These are phyloP conservation scores for Paramecium octaurelia DNA, from an alignment of 73 alveolate species.

Conservation along the genomic window DNA sequence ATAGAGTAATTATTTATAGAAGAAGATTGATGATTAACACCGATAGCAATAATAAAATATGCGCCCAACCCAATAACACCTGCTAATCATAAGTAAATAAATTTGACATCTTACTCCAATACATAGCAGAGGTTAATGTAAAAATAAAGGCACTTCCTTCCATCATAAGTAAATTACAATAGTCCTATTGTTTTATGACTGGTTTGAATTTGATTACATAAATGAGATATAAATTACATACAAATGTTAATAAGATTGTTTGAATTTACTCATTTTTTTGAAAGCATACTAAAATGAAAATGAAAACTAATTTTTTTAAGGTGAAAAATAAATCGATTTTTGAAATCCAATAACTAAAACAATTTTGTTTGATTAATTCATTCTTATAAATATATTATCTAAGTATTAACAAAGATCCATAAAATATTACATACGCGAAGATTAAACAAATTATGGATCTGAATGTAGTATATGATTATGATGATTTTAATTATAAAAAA, in stretches of 20 bases:
- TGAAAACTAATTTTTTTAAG: not conserved
- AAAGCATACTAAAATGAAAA: not conserved
- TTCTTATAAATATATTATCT: not conserved
- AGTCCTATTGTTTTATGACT: not conserved
- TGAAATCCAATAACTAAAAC: not conserved
- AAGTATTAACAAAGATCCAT: not conserved
- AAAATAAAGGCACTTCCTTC: not conserved
- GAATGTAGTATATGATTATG: not conserved
- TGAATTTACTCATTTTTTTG: not conserved
- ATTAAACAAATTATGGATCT: not conserved
- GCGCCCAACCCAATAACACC: not conserved
- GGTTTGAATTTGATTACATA: not conserved
- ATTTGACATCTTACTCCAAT: not conserved
- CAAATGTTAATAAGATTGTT: not conserved
- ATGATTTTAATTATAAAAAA: not conserved
- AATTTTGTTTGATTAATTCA: not conserved
- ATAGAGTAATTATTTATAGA: not conserved
- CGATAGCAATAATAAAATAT: not conserved
- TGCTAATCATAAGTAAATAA: not conserved
- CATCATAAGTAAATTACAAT: not conserved
- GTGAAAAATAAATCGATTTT: not conserved
- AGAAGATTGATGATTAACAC: not conserved
- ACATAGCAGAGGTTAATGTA: not conserved
- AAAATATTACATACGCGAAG: not conserved
- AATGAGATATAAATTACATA: not conserved